Conservation (phyloP, 495 filamentous ascomycete species). For the Penicillium verhagenii region DNA sequence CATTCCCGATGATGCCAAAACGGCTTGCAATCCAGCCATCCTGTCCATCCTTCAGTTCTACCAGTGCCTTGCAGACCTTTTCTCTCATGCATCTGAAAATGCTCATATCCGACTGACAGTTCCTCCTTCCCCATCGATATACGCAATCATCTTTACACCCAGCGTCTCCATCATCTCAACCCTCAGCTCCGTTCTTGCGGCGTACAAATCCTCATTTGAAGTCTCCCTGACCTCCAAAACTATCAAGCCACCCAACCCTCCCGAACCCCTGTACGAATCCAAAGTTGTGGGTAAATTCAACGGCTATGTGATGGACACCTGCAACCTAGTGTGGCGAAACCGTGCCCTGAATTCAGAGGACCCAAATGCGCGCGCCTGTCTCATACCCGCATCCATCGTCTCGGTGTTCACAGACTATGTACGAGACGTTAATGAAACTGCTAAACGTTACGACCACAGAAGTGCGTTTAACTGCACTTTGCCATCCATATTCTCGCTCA, state of each 20-base stretch:
- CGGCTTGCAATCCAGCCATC: slow-evolving; percentile 21
- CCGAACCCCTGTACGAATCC: slow-evolving; percentile 48
- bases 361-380: slow-evolving; percentile 68
- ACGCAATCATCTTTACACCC: slow-evolving; percentile 64
- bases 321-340: slow-evolving; percentile 81
- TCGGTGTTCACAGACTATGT: slow-evolving; percentile 50
- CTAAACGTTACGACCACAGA: slow-evolving; percentile 35
- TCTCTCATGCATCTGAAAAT: slow-evolving; percentile 52
- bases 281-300: slow-evolving; percentile 68
- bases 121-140: slow-evolving; percentile 67
- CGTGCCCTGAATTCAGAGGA: slow-evolving; percentile 70
- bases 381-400: slow-evolving; percentile 52
- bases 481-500: slow-evolving; percentile 63
- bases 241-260: slow-evolving; percentile 28
- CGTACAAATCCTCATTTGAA: slow-evolving; percentile 77
- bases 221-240: slow-evolving; percentile 48
- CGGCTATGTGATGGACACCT: slow-evolving; percentile 84
- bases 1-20: slow-evolving; percentile 14
- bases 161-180: slow-evolving; percentile 65
- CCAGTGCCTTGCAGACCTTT: slow-evolving; percentile 53
- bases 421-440: slow-evolving; percentile 33
- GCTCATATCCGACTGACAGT: slow-evolving; percentile 59
- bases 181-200: slow-evolving; percentile 63
- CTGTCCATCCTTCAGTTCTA: slow-evolving; percentile 66
- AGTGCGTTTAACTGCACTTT: slow-evolving; percentile 47